Percentiles rank a stretch among this genome's conserved stretches.
phyloP scores from a whole-genome alignment of 371 early-diverging fungal genomes.

The Syncephalastrum racemosum region DNA sequence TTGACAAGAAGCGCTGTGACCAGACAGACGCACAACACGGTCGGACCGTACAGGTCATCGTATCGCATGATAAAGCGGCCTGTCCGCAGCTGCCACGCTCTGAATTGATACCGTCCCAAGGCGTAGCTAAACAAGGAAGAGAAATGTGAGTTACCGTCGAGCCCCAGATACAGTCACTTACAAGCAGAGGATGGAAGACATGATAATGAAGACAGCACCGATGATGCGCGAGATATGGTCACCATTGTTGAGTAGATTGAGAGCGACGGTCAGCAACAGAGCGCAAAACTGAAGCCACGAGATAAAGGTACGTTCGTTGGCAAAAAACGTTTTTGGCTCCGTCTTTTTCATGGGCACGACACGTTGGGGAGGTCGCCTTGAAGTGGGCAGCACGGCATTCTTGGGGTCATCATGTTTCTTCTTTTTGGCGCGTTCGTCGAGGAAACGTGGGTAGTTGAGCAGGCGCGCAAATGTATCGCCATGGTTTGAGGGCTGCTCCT shows the following conservation, averaged over 20 bases:
- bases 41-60: slow-evolving; percentile 28
- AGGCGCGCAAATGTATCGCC: slow-evolving; percentile 11
- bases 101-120: slow-evolving; percentile 32
- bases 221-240: slow-evolving; percentile 44
- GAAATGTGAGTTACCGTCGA: background rate
- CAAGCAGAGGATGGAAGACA: slow-evolving; percentile 28
- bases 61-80: slow-evolving; percentile 22
- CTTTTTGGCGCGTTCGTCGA: slow-evolving; percentile 7
- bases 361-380: slow-evolving; percentile 6
- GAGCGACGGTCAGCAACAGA: slow-evolving; percentile 70
- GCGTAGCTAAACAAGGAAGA: slow-evolving; percentile 28
- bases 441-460: slow-evolving; percentile 5
- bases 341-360: slow-evolving; percentile 17
- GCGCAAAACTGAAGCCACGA: slow-evolving; percentile 86
- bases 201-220: slow-evolving; percentile 43
- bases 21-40: slow-evolving; percentile 24
- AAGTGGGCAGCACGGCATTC: background rate
- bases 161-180: slow-evolving; percentile 17
- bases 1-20: slow-evolving; percentile 30
- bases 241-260: slow-evolving; percentile 81
- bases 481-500: background rate
- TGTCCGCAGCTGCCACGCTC: slow-evolving; percentile 39
- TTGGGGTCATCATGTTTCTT: background rate
- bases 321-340: slow-evolving; percentile 93
- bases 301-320: slow-evolving; percentile 93